Conservation (phyloP, 805 yeast species). For the Candida sakaeoensis region DNA sequence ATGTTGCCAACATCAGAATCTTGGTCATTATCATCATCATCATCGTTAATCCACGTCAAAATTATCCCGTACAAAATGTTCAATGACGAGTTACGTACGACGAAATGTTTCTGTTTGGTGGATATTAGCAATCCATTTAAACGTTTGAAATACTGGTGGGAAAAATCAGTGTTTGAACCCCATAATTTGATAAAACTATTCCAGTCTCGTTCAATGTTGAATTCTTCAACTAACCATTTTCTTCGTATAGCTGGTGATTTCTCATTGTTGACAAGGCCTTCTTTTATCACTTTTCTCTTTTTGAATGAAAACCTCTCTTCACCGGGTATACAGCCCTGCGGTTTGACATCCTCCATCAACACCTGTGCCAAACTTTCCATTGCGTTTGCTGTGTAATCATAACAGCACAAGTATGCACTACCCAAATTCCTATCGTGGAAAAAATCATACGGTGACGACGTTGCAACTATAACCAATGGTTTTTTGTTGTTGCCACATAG, state of each 20-base stretch:
- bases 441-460: conserved; percentile 61
- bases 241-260: conserved; percentile 25
- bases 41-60: conserved; percentile 46
- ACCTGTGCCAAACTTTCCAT: conserved; percentile 47
- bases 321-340: conserved; percentile 57
- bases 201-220: conserved; percentile 49
- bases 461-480: conserved; percentile 57
- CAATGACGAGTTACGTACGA: conserved; percentile 53
- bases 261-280: conserved; percentile 9
- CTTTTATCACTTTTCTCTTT: conserved; percentile 26
- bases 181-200: conserved; percentile 42
- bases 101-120: conserved; percentile 44
- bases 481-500: conserved; percentile 50
- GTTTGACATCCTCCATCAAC: conserved; percentile 49
- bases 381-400: conserved; percentile 54
- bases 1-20: conserved; percentile 46
- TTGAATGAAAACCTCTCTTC: conserved; percentile 31
- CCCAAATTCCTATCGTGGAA: conserved; percentile 52
- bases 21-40: conserved; percentile 14
- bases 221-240: conserved; percentile 57
- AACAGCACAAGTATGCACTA: conserved; percentile 55
- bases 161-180: conserved; percentile 24
- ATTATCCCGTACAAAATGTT: conserved; percentile 53
- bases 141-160: conserved; percentile 23
- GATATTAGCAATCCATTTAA: conserved; percentile 29